Percentiles rank a stretch among this genome's conserved stretches.
Conservation (phyloP, 208 protist species). For the Ichthyophonus hoferi region DNA sequence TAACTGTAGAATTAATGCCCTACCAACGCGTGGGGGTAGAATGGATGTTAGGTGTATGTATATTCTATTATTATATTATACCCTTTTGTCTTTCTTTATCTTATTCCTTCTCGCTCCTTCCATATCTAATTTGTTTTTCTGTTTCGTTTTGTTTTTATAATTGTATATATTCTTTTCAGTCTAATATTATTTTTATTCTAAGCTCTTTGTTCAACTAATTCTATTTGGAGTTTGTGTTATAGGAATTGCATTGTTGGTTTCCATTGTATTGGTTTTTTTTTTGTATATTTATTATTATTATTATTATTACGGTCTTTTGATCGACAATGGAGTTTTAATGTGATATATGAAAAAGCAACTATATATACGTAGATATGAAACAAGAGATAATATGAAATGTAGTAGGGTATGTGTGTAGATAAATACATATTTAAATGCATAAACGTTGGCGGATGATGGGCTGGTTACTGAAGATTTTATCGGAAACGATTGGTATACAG, state of each 20-base stretch:
- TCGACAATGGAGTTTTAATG: background rate
- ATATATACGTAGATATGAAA: background rate
- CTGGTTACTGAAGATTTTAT: too few relatives aligned
- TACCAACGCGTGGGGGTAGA: background rate
- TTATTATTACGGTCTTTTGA: too few relatives aligned
- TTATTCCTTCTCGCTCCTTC: background rate
- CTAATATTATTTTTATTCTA: too few relatives aligned
- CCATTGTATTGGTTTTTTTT: too few relatives aligned
- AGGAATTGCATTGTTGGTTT: too few relatives aligned
- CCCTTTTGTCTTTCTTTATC: background rate
- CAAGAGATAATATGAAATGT: background rate
- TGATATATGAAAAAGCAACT: background rate
- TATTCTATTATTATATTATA: background rate
- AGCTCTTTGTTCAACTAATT: too few relatives aligned
- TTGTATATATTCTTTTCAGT: too few relatives aligned
- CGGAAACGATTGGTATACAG: too few relatives aligned
- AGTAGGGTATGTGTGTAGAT: background rate
- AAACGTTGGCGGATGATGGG: too few relatives aligned
- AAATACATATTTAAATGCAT: background rate
- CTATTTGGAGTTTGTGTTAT: too few relatives aligned
- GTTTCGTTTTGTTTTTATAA: background rate
- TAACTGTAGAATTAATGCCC: background rate
- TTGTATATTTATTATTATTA: too few relatives aligned
- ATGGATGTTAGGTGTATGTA: constrained; percentile 9
- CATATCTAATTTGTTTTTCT: background rate